Conservation (phyloP, 2,329 filamentous ascomycete genomes). For the Fusarium lyarnte region DNA sequence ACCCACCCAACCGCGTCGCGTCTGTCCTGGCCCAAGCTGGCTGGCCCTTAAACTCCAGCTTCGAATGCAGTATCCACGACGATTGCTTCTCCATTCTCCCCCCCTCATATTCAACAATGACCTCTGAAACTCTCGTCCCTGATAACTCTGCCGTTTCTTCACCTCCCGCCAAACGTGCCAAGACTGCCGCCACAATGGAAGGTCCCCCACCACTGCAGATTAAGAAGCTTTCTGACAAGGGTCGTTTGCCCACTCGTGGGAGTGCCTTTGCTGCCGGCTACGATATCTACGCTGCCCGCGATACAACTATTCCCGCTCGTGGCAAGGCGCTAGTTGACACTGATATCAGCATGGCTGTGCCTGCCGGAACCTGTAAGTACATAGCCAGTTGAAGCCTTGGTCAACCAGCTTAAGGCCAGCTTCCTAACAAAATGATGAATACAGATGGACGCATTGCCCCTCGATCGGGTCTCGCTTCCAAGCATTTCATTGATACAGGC, state of each 20-base stretch:
- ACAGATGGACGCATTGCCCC: constrained; percentile 89
- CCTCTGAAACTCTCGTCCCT: constrained; percentile 42
- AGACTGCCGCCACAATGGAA: constrained; percentile 62
- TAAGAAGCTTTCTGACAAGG: constrained; percentile 85
- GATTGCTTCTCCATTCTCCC: constrained; percentile 38
- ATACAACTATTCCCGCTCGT: constrained; percentile 79
- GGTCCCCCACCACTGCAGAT: constrained; percentile 75
- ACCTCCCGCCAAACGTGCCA: constrained; percentile 83
- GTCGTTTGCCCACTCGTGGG: constrained; percentile 85
- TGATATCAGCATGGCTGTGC: constrained; percentile 90
- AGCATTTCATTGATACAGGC: constrained; percentile 96
- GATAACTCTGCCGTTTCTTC: constrained; percentile 68
- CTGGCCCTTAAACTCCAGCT: constrained; percentile 37
- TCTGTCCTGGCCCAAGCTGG: constrained; percentile 29
- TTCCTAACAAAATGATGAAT: neutral
- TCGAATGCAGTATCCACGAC: neutral
- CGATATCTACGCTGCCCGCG: constrained; percentile 84
- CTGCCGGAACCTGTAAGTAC: constrained; percentile 85
- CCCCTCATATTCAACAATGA: constrained; percentile 25
- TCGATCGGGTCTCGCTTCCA: constrained; percentile 88
- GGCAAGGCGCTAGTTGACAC: constrained; percentile 91
- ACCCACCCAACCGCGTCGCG: constrained; percentile 44
- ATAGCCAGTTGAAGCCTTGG: neutral
- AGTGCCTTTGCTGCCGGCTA: constrained; percentile 92
- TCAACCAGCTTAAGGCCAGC: neutral